Base-by-base conservation (phyloP, 768 basidiomycete species). In the Pleurotus salmoneostramineus region DNA sequence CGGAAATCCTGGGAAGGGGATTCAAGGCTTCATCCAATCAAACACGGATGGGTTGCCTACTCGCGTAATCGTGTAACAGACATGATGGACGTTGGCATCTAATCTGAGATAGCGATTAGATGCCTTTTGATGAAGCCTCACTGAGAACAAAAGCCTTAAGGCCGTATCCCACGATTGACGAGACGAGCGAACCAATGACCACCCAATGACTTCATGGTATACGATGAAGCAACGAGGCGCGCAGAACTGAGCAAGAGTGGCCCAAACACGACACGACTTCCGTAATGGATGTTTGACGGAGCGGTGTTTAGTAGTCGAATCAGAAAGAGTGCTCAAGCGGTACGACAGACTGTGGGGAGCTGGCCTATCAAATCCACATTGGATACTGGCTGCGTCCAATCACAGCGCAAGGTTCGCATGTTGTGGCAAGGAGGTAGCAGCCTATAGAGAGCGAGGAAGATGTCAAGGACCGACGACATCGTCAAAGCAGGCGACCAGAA, bases 301-400 rank as follows among this genome's bases (percentile, higher is more conserved):
- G 33, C 11, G 48, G 15, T 17, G 48, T 31, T 49, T 49, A 15
- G 48, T 34, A 5, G 48, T 21, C 48, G 5, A n/a, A 49, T 49
- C 21, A 49, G 21, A 32, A 34, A 31, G 21, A 27, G 3, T 49
- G 21, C 48, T 17, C 10, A 45, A 17, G 44, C 11, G 17, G 15
- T 15, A 7, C 50, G 50, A 51, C 50, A 37, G n/a, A 34, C 11
- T 43, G 52, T 55, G 52, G 52, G 52, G 17, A 55, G 48, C 12
- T 5, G 6, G 48, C 48, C 48, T 31, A 21, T 49, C 27, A 21
- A 32, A 17, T 17, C 6, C 14, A 35, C 10, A 15, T 17, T 34
- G 12, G 35, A 1, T 31, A 14, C 5, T 55, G n/a, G 52, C 6
- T n/a, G 21, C 14, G 17, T 31, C 52, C 52, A 55, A 55, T 55